Evolutionary conservation across 2,329 filamentous ascomycete genomes (phyloP), one percentile per base, ranked within the genome.

Genomic region (Aspergillus aculeatus): DNA sequence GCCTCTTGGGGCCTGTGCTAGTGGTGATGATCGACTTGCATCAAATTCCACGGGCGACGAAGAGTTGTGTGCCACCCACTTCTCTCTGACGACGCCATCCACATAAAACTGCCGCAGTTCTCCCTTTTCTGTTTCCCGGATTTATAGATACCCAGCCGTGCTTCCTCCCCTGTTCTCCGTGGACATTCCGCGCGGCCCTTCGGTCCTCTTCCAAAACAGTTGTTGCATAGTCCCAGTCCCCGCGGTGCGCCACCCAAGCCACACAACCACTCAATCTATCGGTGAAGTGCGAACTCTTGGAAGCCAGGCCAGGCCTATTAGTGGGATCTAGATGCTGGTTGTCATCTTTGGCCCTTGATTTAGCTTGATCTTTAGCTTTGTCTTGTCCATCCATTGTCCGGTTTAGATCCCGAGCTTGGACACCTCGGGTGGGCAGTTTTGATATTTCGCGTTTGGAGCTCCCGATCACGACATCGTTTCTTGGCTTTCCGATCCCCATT

Each of bases 401-500:
- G 50, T 44, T 52, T 57, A 47, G 41, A 50, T 44, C 32, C 41
- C 31, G 48, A 29, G 38, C 23, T 29, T 29, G 51, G 47, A 52
- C 55, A n/a, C 26, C 32, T 58, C 41, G 60, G 56, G 64, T 57
- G 59, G 59, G 56, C 38, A 65, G 48, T 56, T 57, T 57, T 55
- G 54, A 60, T 58, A 60, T 58, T 64, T 69, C 64, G 66, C 64
- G 60, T 63, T 68, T 47, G 54, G 32, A 62, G 62, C 60, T 64
- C 47, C 47, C 31, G 57, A 72, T 71, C 67, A 71, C 70, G 69
- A 71, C 70, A 72, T 72, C 68, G 67, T 44, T 53, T 48, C 62
- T 65, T 64, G 60, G 63, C 58, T 59, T 31, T 38, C 52, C 59
- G 51, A 59, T 56, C 48, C 54, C 54, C 54, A 56, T 59, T 60